phyloP scores from a whole-genome alignment of 2,329 filamentous ascomycete species.

The Colletotrichum sp. region DNA sequence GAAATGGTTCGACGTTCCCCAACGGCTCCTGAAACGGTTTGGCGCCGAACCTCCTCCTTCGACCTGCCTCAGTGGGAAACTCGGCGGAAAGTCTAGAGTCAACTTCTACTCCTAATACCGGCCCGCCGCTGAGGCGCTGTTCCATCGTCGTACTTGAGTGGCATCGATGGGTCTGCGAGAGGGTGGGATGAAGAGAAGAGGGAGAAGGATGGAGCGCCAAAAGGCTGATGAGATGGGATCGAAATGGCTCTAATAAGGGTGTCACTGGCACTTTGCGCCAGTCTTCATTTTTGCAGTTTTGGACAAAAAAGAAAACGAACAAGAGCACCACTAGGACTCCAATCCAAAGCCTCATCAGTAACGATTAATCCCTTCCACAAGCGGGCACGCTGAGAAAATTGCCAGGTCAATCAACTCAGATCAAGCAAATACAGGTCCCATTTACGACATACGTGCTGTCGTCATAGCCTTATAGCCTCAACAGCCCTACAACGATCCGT shows the following conservation, averaged over 20 bases:
- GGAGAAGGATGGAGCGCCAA: not conserved
- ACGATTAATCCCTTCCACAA: not conserved
- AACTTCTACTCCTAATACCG: not conserved
- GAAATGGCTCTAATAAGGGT: not conserved
- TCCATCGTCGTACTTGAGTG: not conserved
- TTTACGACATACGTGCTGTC: not conserved
- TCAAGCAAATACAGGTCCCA: not conserved
- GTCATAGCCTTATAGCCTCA: not conserved
- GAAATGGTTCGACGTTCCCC: conserved; percentile 2
- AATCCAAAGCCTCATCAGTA: not conserved
- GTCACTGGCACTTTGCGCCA: not conserved
- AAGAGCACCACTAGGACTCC: not conserved
- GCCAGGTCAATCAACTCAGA: not conserved
- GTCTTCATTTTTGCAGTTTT: not conserved
- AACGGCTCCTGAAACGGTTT: conserved; percentile 13
- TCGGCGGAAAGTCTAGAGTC: not conserved
- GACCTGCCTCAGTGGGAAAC: not conserved
- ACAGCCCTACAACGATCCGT: not conserved
- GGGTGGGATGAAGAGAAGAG: not conserved
- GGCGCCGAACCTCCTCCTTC: not conserved
- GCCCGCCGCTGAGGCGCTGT: not conserved
- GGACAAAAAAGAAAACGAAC: not conserved
- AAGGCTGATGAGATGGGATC: not conserved
- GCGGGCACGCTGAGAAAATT: not conserved
- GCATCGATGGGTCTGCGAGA: not conserved